Base-by-base conservation (phyloP, 2,329 filamentous ascomycete species). In the Apiospora saccharicola region DNA sequence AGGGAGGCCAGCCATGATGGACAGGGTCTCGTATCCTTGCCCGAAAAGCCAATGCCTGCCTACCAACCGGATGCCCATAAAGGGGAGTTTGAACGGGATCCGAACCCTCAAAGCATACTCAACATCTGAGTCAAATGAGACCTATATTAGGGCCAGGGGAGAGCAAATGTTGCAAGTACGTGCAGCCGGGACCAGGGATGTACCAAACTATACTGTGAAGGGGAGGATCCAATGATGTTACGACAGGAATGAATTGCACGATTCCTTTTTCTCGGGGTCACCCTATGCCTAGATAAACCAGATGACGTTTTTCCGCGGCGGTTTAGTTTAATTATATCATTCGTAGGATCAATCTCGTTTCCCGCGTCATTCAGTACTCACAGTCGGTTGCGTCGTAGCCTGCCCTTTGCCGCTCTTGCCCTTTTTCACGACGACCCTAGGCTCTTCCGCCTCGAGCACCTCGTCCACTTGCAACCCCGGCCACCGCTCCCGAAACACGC, bases 371-470 rank as follows among this genome's bases (percentile, higher is more conserved):
- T n/a, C 4, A 14, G 12, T 4, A 7, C 2, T 2, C 57, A 6
- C 4, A 3, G 1, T 19, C 19, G 10, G 2, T 16, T 61, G 7
- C 3, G 2, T 8, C 12, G 30, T 13, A 19, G 30, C 7, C 0
- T n/a, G 8, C 4, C 1, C 16, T 22, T n/a, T 64, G 19, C 22
- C 7, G 22, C 37, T 10, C 7, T 13, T 64, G 4, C 30, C 37
- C 8, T 8, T n/a, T 7, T 64, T 41, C 3, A 19, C 30, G 1
- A 19, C 19, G 3, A n/a, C 22, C 57, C 30, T 37, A 19, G 19
- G 7, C 19, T 64, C 57, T 26, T 76, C 73, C 14, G 74, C 75
- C 57, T 76, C 75, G 2, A 75, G 47, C 1, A 76, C 43, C 26
- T 44, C 53, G 47, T 74, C 72, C 6, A 76, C 73, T 8, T 30